Evolutionary conservation across 371 early-diverging fungal species (phyloP).

Genomic region (Gilbertella persicaria): DNA sequence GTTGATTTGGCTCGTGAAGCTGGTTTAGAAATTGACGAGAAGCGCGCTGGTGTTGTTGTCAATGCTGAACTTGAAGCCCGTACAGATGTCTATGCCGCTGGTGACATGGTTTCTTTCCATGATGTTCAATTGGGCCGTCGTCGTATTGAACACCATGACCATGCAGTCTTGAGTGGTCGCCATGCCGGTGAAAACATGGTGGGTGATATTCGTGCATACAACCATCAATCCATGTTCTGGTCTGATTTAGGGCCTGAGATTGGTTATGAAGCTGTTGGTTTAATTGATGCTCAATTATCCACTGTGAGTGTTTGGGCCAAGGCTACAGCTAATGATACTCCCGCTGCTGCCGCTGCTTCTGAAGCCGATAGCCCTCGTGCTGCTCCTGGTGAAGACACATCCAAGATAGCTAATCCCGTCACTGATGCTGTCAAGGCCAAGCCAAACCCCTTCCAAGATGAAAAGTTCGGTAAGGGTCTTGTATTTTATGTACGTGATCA

Average conservation of each 20-base stretch:
- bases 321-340: constrained; percentile 53
- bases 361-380: constrained; percentile 39
- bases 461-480: constrained; percentile 69
- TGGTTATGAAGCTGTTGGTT: constrained; percentile 79
- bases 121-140: constrained; percentile 77
- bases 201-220: constrained; percentile 62
- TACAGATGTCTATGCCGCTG: constrained; percentile 73
- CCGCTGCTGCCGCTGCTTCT: constrained; percentile 43
- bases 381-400: constrained; percentile 26
- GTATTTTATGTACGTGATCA: constrained; percentile 71
- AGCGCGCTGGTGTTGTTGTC: constrained; percentile 70
- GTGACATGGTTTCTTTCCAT: constrained; percentile 76
- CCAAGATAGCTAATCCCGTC: constrained; percentile 22
- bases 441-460: constrained; percentile 28
- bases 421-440: constrained; percentile 35
- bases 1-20: constrained; percentile 66
- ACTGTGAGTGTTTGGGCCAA: constrained; percentile 79
- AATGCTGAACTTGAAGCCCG: constrained; percentile 80
- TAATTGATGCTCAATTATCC: constrained; percentile 64
- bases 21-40: constrained; percentile 72
- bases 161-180: constrained; percentile 71
- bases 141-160: constrained; percentile 78
- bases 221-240: constrained; percentile 83
- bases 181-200: constrained; percentile 78
- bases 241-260: constrained; percentile 75